phyloP scores from a whole-genome alignment of 2,329 filamentous ascomycete species.

The Cordyceps militaris region DNA sequence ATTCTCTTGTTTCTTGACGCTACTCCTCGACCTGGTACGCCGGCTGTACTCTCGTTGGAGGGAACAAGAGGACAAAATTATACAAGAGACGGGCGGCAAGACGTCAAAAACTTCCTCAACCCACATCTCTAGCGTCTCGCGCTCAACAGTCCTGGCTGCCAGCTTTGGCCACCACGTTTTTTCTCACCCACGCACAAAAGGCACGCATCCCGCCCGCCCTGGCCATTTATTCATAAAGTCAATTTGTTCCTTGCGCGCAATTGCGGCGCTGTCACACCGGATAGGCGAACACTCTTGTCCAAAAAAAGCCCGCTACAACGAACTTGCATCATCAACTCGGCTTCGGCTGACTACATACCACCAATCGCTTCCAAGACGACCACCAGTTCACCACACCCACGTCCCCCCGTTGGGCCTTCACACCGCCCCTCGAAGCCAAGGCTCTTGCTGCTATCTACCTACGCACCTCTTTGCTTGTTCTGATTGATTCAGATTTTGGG shows the following conservation, averaged over 20 bases:
- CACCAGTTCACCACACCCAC: not conserved
- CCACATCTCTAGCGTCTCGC: constrained; percentile 9
- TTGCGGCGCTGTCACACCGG: not conserved
- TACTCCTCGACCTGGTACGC: not conserved
- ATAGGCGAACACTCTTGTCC: not conserved
- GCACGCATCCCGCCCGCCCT: not conserved
- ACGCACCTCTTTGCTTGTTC: not conserved
- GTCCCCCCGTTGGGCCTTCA: constrained; percentile 1
- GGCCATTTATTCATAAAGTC: not conserved
- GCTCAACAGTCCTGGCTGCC: not conserved
- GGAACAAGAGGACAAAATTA: not conserved
- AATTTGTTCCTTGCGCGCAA: not conserved
- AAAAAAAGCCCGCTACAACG: not conserved
- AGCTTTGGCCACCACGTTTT: constrained; percentile 7
- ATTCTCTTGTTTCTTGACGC: not conserved
- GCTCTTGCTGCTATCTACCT: constrained; percentile 5
- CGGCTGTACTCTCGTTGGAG: not conserved
- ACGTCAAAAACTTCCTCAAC: constrained; percentile 7
- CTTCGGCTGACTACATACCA: constrained; percentile 7
- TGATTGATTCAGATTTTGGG: constrained; percentile 5
- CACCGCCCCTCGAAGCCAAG: constrained; percentile 6
- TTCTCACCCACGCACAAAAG: constrained; percentile 8
- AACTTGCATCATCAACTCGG: not conserved
- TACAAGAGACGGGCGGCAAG: not conserved
- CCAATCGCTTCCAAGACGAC: not conserved